These are phyloP conservation scores for Neurospora sublineolata DNA, from an alignment of 495 filamentous ascomycete species.

Conservation along the genomic window DNA sequence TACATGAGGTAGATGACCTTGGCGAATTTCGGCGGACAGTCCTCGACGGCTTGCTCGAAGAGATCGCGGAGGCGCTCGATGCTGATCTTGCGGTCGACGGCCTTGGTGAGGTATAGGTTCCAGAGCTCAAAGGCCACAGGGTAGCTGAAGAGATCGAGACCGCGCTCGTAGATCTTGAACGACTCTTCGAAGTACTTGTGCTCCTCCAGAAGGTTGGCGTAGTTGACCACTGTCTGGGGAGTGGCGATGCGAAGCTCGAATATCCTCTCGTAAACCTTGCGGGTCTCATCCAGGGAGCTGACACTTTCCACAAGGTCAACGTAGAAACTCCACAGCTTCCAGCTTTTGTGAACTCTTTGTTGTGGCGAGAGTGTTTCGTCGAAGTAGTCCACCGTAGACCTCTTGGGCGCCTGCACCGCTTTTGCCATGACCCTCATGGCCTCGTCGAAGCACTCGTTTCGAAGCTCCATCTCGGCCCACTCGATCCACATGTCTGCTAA, in stretches of 20 bases:
- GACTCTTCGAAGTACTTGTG: slow-evolving; percentile 93
- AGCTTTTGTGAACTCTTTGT: slow-evolving; percentile 95
- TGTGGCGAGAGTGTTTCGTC: slow-evolving; percentile 90
- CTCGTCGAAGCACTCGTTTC: slow-evolving; percentile 89
- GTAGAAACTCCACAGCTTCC: slow-evolving; percentile 99
- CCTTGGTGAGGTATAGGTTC: slow-evolving; percentile 97
- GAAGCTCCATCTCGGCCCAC: slow-evolving; percentile 96
- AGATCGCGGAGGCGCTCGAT: slow-evolving; percentile 92
- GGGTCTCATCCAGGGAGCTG: slow-evolving; percentile 80
- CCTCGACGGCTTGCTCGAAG: slow-evolving; percentile 94
- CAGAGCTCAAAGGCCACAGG: slow-evolving; percentile 97
- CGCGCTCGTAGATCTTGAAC: slow-evolving; percentile 96
- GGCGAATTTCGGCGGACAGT: slow-evolving; percentile 89
- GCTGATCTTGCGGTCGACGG: slow-evolving; percentile 85
- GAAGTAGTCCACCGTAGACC: slow-evolving; percentile 94
- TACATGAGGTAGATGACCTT: slow-evolving; percentile 97
- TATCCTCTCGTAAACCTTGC: slow-evolving; percentile 88
- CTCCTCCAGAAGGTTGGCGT: slow-evolving; percentile 91
- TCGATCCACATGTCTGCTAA: slow-evolving; percentile 97
- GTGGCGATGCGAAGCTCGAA: slow-evolving; percentile 98
- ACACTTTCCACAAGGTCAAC: slow-evolving; percentile 96
- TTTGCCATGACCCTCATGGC: slow-evolving; percentile 95
- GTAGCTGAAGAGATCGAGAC: slow-evolving; percentile 92
- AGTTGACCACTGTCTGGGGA: slow-evolving; percentile 97
- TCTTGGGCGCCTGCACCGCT: slow-evolving; percentile 87